These are phyloP conservation scores for Penicillium occitanis DNA, from an alignment of 2,329 filamentous ascomycete species.

Conservation along the genomic window DNA sequence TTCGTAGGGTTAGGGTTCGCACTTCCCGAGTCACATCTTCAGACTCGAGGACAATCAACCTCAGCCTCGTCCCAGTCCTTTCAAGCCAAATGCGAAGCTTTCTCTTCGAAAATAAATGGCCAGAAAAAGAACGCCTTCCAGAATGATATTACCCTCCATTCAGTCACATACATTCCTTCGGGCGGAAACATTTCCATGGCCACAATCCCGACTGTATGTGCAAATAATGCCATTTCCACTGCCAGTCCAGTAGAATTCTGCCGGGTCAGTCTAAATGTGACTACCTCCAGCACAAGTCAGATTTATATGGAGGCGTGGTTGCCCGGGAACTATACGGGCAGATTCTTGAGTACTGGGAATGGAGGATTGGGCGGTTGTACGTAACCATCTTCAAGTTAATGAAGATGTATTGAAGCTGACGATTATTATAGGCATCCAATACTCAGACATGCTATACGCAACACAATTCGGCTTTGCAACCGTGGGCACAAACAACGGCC, in stretches of 20 bases:
- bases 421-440: conserved; percentile 35
- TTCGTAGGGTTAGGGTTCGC: not conserved
- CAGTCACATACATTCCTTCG: not conserved
- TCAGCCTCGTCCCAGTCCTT: not conserved
- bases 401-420: not conserved
- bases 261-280: conserved; percentile 44
- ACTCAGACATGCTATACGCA: conserved; percentile 41
- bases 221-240: not conserved
- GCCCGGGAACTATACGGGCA: conserved; percentile 47
- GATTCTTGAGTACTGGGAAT: conserved; percentile 52
- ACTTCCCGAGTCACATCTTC: not conserved
- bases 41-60: not conserved
- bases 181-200: conserved; percentile 1
- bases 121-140: not conserved
- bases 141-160: not conserved
- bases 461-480: conserved; percentile 39
- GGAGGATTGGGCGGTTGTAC: conserved; percentile 35
- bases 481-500: conserved; percentile 47
- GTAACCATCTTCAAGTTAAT: not conserved
- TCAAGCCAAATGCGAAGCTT: not conserved
- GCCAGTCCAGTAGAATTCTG: conserved; percentile 32
- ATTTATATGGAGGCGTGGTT: conserved; percentile 52
- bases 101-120: not conserved
- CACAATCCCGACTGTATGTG: not conserved
- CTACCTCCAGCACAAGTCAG: conserved; percentile 46